Conservation (phyloP, 257 asterid genomes). For the Galeopsis tetrahit region DNA sequence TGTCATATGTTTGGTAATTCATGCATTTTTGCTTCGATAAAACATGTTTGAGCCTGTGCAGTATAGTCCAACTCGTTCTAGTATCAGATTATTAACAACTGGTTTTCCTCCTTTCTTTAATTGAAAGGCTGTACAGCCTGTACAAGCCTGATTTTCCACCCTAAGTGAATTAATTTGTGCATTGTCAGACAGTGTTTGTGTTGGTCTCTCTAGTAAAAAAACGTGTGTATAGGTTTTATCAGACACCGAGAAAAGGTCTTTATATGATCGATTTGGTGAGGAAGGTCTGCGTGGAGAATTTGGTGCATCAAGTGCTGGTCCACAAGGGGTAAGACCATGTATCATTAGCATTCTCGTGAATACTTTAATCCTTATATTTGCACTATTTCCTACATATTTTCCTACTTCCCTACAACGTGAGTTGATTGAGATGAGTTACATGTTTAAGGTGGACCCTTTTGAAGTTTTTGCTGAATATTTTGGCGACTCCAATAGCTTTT, state of each 20-base stretch:
- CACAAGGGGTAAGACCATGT: constrained; percentile 63
- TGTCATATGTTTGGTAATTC: no score
- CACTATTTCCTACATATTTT: background rate
- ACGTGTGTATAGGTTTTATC: constrained; percentile 71
- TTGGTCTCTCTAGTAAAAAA: constrained; percentile 34
- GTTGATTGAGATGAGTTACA: constrained; percentile 16
- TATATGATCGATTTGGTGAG: constrained; percentile 90
- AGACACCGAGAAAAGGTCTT: constrained; percentile 80
- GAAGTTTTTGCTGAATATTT: constrained; percentile 77
- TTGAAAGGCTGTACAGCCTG: constrained; percentile 24
- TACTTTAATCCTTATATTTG: constrained; percentile 27
- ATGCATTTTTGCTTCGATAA: no score
- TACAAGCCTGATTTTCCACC: constrained; percentile 12
- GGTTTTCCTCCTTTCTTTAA: background rate
- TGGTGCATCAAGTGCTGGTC: constrained; percentile 58
- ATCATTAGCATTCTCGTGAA: background rate
- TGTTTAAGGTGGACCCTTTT: constrained; percentile 81
- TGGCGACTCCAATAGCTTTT: constrained; percentile 68
- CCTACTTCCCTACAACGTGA: constrained; percentile 16
- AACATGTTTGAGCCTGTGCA: background rate
- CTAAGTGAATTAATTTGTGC: constrained; percentile 15
- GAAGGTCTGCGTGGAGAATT: constrained; percentile 80
- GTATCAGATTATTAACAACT: constrained; percentile 1
- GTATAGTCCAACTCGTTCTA: constrained; percentile 12
- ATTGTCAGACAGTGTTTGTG: constrained; percentile 10